A percentile compares a stretch with the other conserved stretches of the same genome.
Conservation (phyloP, 129 eudicot genomes). For the Tanacetum coccineum region DNA sequence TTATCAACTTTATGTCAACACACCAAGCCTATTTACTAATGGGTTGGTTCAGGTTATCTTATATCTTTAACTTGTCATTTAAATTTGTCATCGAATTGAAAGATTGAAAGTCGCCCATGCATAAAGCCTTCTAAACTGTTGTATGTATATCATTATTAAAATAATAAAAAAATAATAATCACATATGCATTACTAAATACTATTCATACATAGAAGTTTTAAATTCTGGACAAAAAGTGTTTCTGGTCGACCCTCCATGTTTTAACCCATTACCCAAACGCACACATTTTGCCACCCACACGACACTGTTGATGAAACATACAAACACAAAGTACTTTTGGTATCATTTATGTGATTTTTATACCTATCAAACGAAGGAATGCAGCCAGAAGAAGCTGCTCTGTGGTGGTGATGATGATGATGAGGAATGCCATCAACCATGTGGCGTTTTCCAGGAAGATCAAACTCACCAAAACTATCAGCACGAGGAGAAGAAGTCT, state of each 20-base stretch:
- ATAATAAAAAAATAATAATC: no score
- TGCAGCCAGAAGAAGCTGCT: conserved; percentile 39
- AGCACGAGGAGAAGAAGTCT: conserved; percentile 43
- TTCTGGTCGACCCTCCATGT: not conserved
- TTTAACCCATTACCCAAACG: conserved; percentile 14
- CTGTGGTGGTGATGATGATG: conserved; percentile 46
- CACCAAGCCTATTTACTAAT: no score
- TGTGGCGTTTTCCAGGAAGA: conserved; percentile 23
- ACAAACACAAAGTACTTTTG: conserved; percentile 3
- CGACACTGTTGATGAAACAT: conserved; percentile 3
- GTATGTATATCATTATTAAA: not conserved
- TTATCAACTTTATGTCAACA: no score
- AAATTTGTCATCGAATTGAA: not conserved
- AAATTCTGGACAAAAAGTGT: not conserved
- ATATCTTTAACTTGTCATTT: not conserved
- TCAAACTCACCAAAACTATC: conserved; percentile 37
- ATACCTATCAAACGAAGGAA: conserved; percentile 32
- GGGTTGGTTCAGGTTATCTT: not conserved
- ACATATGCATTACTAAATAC: not conserved
- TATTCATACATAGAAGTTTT: not conserved
- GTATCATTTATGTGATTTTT: conserved; percentile 15
- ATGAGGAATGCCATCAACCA: conserved; percentile 27
- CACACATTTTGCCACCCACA: not conserved
- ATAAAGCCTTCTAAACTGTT: not conserved
- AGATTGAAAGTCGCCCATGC: not conserved